A percentile compares a stretch with the other conserved stretches of the same genome.
Conservation (phyloP, 495 filamentous ascomycete genomes). For the Penicillium crystallinum region DNA sequence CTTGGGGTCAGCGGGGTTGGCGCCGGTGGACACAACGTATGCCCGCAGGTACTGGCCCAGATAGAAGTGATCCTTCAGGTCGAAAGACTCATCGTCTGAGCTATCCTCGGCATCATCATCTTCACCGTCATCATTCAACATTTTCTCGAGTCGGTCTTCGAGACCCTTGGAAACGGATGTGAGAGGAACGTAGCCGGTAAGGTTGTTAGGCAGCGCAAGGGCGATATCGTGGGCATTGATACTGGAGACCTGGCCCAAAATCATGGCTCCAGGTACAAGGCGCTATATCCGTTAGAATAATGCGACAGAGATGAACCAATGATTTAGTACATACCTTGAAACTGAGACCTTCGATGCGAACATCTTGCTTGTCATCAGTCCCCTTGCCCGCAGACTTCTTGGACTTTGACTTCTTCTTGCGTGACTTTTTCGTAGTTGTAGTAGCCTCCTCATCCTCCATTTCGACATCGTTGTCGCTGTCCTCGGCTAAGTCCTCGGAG, state of each 20-base stretch:
- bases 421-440: conserved; percentile 46
- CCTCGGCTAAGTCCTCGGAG: conserved; percentile 41
- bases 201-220: conserved; percentile 84
- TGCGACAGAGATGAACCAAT: background rate
- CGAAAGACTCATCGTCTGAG: conserved; percentile 53
- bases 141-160: conserved; percentile 59
- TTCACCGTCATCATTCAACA: conserved; percentile 54
- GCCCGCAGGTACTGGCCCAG: conserved; percentile 87
- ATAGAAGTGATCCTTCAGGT: conserved; percentile 67
- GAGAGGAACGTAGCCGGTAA: conserved; percentile 82
- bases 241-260: conserved; percentile 79
- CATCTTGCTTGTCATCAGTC: conserved; percentile 44
- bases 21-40: conserved; percentile 68
- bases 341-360: conserved; percentile 80
- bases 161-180: conserved; percentile 79
- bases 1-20: conserved; percentile 47
- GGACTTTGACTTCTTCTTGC: conserved; percentile 43
- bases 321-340: conserved; percentile 62
- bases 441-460: conserved; percentile 43
- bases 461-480: conserved; percentile 35
- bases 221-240: conserved; percentile 74
- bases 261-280: conserved; percentile 72
- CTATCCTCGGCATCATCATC: conserved; percentile 46
- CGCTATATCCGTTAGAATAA: conserved; percentile 54
- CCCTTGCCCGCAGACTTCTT: conserved; percentile 46